Percentiles rank a stretch among this genome's conserved stretches.
phyloP scores from a whole-genome alignment of 805 yeast genomes.

The Yarrowia sp. region DNA sequence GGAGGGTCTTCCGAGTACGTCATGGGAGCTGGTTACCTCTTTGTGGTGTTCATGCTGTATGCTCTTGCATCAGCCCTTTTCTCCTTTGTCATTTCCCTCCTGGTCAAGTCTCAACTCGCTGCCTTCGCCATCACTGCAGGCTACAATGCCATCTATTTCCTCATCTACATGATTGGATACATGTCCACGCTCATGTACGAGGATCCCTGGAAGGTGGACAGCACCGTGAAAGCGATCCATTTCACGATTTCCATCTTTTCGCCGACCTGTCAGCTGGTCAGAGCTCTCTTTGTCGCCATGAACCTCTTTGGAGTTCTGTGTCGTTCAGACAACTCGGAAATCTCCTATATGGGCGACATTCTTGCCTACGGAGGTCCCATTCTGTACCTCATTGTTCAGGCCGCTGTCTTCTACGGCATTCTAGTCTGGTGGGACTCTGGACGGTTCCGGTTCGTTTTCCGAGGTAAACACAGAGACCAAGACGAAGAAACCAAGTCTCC shows the following conservation, averaged over 20 bases:
- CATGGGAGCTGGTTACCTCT: conserved; percentile 49
- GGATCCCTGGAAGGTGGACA: conserved; percentile 45
- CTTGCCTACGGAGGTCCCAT: conserved; percentile 51
- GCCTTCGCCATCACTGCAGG: conserved; percentile 52
- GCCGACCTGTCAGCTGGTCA: conserved; percentile 47
- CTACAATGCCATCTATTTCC: conserved; percentile 48
- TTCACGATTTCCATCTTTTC: conserved; percentile 47
- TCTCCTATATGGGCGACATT: conserved; percentile 48
- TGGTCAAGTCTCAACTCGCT: conserved; percentile 51
- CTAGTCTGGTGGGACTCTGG: conserved; percentile 52
- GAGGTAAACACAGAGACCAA: conserved; percentile 16
- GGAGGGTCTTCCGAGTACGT: conserved; percentile 44
- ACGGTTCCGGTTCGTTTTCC: conserved; percentile 43
- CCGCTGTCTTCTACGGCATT: conserved; percentile 43
- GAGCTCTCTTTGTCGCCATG: conserved; percentile 48
- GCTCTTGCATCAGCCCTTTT: conserved; percentile 47
- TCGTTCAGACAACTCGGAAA: conserved; percentile 42
- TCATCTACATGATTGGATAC: conserved; percentile 49
- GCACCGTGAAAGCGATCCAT: conserved; percentile 45
- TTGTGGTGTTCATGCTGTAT: conserved; percentile 48
- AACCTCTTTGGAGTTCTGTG: conserved; percentile 50
- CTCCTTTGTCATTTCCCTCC: conserved; percentile 48
- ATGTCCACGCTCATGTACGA: conserved; percentile 48
- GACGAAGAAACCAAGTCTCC: conserved; percentile 42
- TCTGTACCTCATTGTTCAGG: conserved; percentile 48